Base-by-base conservation (phyloP, 805 yeast species). In the Hanseniaspora mollemarum region DNA sequence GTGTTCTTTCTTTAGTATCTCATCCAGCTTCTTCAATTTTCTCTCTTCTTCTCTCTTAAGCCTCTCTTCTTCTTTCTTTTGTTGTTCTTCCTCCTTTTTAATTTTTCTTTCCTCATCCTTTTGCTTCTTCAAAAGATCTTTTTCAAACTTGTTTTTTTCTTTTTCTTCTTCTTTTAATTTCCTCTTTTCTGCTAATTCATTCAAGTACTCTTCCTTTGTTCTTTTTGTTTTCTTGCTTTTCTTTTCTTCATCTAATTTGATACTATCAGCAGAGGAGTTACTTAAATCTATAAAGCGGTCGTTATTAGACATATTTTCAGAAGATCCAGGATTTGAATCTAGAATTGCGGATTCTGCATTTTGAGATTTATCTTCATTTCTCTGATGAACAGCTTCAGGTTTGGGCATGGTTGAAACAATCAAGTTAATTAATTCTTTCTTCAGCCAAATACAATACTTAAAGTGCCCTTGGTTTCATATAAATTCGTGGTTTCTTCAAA, bases 1-100 rank as follows among this genome's bases (percentile, higher is more conserved):
- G 25, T 41, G 39, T 24, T 42, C 40, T 16, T 42, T n/a, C 16
- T n/a, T 39, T 25, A 28, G 26, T 26, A 40, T 33, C 24, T 33
- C 41, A 38, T 44, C 42, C 28, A 38, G 21, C 38, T 35, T 29
- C 22, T 57, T 61, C 25, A 57, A 54, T 38, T 57, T 59, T 33
- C 51, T 56, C 24, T 55, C 56, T 15, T 52, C 48, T 43, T 55
- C 60, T 40, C 62, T 66, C 29, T 56, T 57, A 38, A 60, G 62
- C 37, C 51, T 57, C 28, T 54, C 59, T 46, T 55, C 54, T 53
- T 58, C 54, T 48, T 54, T 49, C 41, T 54, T 54, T 46, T 50
- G 42, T 19, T 51, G 39, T 51, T 58, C 43, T 42, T 52, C 35
- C 43, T 36, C 51, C 54, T 56, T 53, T 31, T 48, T 28, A 15